Evolutionary conservation across 1,284 basidiomycete genomes (phyloP), one percentile per base, ranked within the genome.

Genomic region (Ceratobasidium sp.): DNA sequence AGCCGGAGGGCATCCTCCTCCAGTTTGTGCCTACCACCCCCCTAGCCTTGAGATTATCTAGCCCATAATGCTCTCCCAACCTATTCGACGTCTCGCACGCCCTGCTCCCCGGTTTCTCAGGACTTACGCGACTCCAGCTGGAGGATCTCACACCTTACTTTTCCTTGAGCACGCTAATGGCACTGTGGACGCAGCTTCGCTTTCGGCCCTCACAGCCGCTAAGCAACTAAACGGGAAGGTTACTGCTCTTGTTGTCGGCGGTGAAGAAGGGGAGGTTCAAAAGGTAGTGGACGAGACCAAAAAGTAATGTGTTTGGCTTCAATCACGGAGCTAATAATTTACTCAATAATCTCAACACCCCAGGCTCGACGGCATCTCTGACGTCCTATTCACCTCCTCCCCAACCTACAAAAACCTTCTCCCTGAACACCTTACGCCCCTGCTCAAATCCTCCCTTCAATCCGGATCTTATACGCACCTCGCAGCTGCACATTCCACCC

Each of bases 171-270:
- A 98, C 82, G 89, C 89, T 75, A 86, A 88, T 68, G 95, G 95
- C 61, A 86, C 88, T 77, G 88, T 98, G 78, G 94, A 95, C 77
- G 88, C 94, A 5, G 90, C 89, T 9, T 92, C 93, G n/a, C 87
- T 98, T 74, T 94, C 92, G 41, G 96, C 97, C 46, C 83, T 98
- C 77, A 94, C 94, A 0, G 96, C 96, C 34, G 96, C 96, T 0
- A 85, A 89, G 77, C 87, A 92, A 79, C 87, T 99, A 13, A 94
- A 94, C 59, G 94, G 93, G 6, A 86, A 93, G 80, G 90, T 98
- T 54, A 92, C 94, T 54, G 96, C 92, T n/a, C 86, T 99, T 54
- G 85, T 99, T 43, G 85, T 95, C 14, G 95, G 69, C 7, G 69
- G 95, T 24, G 86, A 86, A 31, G 87, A 91, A 77, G 88, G 89